Evolutionary conservation across 2,329 filamentous ascomycete species (phyloP), one percentile per base, ranked within the genome.

Genomic region (Hymenoscyphus infarciens): DNA sequence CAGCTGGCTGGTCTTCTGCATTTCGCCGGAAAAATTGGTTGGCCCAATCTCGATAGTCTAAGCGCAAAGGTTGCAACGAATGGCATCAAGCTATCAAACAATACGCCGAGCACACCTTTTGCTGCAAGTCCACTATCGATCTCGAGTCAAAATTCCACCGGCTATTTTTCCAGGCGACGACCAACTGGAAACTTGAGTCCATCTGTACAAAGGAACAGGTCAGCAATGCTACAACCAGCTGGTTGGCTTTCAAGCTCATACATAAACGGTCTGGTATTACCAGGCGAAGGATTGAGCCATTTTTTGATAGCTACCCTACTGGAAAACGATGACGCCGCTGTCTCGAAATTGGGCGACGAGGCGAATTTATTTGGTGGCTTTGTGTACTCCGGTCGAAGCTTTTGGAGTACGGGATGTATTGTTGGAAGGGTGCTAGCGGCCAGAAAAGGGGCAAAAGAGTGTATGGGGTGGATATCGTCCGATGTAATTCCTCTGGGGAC

Each of bases 171-270:
- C 16, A 64, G 54, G 27, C 66, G 64, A 29, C 63, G 68, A 42
- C 72, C 69, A n/a, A 63, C 56, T 22, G 57, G 71, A 6, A 65
- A 67, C 25, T 62, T 69, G 42, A 68, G 62, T 1, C 35, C 68
- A n/a, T 71, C 72, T 49, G 59, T 63, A 10, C 66, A 71, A 19
- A 67, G 55, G 33, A 85, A 80, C 66, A 77, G 87, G 57, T 81
- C 84, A 16, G 83, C 85, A 1, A 82, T 82, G 1, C 75, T 88
- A 25, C 82, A 86, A 64, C 76, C 81, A 2, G 81, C 82, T 0
- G 87, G 87, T 1, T 89, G 87, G 87, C 78, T 89, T 19, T 88
- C 86, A 5, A 86, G 86, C 72, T 87, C 85, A 27, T 89, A 88
- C 68, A 77, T 89, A 7, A 88, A 85, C 38, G 86, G 87, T 0